phyloP scores from a whole-genome alignment of 208 protist species.

The Crithidia mellificae region DNA sequence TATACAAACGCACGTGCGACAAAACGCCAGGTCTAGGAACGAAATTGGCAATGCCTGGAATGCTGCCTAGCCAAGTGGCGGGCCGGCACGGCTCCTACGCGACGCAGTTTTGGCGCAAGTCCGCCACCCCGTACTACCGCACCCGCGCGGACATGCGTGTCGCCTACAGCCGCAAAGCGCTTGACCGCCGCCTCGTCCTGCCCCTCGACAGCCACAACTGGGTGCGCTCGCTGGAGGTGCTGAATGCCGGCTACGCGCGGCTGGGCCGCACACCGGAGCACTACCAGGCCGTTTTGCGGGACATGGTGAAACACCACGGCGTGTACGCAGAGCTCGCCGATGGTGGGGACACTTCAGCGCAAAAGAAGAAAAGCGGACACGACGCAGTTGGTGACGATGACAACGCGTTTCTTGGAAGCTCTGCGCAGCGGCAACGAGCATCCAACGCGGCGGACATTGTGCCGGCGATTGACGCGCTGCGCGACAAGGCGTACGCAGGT shows the following conservation, averaged over 20 bases:
- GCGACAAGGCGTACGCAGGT: constrained; percentile 67
- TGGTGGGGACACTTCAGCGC: too few species aligned
- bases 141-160: constrained; percentile 46
- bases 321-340: constrained; percentile 19
- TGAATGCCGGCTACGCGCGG: constrained; percentile 65
- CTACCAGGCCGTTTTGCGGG: constrained; percentile 72
- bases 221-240: constrained; percentile 79
- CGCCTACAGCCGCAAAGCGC: constrained; percentile 60
- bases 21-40: too few species aligned
- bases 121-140: constrained; percentile 23
- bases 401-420: too few species aligned
- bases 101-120: constrained; percentile 72
- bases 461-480: constrained; percentile 50
- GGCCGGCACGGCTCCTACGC: constrained; percentile 77
- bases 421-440: too few species aligned
- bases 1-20: too few species aligned
- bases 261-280: constrained; percentile 69
- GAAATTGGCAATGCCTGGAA: constrained; percentile 7
- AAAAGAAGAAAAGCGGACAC: too few species aligned
- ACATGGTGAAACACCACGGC: constrained; percentile 51
- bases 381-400: background rate
- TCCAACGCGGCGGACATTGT: constrained; percentile 14
- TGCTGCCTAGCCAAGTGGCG: constrained; percentile 44
- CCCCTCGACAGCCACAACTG: constrained; percentile 82
- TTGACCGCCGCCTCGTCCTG: constrained; percentile 81